Conservation (phyloP, 148 eudicot species). For the Persicaria tinctoria region DNA sequence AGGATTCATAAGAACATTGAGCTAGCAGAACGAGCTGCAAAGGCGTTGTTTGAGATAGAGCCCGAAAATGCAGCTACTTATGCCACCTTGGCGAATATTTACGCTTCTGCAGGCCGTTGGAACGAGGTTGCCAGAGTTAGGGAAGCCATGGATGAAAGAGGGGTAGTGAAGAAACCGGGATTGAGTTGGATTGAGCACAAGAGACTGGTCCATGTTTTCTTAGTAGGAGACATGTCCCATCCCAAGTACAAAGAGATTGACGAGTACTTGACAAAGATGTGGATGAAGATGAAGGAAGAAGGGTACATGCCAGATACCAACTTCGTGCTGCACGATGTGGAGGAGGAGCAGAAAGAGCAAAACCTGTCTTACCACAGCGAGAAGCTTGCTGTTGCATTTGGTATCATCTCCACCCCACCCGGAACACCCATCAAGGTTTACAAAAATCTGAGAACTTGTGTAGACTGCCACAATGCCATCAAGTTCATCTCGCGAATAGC, state of each 20-base stretch:
- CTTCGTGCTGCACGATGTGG: constrained; percentile 52
- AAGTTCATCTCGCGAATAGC: constrained; percentile 37
- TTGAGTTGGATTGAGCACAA: constrained; percentile 50
- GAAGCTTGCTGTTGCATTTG: constrained; percentile 59
- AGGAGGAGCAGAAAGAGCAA: constrained; percentile 60
- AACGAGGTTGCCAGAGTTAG: constrained; percentile 31
- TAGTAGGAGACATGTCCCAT: constrained; percentile 50
- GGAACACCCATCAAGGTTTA: constrained; percentile 39
- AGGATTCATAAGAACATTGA: constrained; percentile 40
- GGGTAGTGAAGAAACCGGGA: constrained; percentile 46
- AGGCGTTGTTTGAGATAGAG: constrained; percentile 30
- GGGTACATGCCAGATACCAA: constrained; percentile 53
- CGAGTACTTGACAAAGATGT: constrained; percentile 33
- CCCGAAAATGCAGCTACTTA: constrained; percentile 43
- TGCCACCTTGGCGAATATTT: constrained; percentile 36
- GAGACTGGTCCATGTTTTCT: constrained; percentile 35
- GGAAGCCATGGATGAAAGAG: constrained; percentile 37
- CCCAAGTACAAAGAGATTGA: constrained; percentile 31
- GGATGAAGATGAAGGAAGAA: constrained; percentile 48
- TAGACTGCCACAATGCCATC: constrained; percentile 42
- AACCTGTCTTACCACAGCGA: constrained; percentile 55
- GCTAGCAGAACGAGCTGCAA: constrained; percentile 36
- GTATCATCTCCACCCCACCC: constrained; percentile 40
- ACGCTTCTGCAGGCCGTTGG: constrained; percentile 33
- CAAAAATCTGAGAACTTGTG: constrained; percentile 44